Percentiles rank a stretch among this genome's conserved stretches.
phyloP scores from a whole-genome alignment of 768 basidiomycete genomes.

The Xanthoconium stramineum region DNA sequence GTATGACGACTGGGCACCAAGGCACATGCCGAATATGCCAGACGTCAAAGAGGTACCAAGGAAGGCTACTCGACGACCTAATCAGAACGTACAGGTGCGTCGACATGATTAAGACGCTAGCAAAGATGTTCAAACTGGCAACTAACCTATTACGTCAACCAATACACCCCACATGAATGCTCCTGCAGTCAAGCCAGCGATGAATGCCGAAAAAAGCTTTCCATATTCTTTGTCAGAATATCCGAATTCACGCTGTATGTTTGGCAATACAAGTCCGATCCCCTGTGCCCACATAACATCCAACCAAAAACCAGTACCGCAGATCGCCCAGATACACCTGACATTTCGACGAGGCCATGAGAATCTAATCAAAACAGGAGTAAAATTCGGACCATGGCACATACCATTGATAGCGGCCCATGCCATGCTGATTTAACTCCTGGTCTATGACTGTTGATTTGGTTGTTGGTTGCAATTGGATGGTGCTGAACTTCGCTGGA shows the following conservation, averaged over 20 bases:
- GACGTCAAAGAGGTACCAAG: constrained; percentile 13
- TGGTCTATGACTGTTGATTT: constrained; percentile 11
- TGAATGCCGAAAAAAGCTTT: neutral
- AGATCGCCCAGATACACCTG: constrained; percentile 17
- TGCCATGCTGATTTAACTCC: constrained; percentile 13
- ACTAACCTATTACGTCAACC: constrained; percentile 19
- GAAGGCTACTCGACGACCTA: constrained; percentile 17
- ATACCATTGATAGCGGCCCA: constrained; percentile 18
- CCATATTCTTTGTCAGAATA: constrained; percentile 17
- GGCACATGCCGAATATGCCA: constrained; percentile 12
- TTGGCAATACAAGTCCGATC: neutral
- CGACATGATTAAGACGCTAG: neutral
- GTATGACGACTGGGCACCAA: constrained; percentile 13
- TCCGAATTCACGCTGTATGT: constrained; percentile 15
- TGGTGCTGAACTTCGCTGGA: neutral
- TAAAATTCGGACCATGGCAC: neutral
- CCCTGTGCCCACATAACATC: constrained; percentile 9
- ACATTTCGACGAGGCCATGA: neutral
- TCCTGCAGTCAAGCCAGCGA: constrained; percentile 1
- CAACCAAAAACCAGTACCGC: constrained; percentile 9
- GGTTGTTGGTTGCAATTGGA: neutral
- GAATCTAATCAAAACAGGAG: neutral
- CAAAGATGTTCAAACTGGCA: neutral
- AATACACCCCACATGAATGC: constrained; percentile 14
- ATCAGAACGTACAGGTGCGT: neutral